These are phyloP conservation scores for Nymphaea colorata DNA, from an alignment of 164 flowering plant species.

Conservation along the genomic window DNA sequence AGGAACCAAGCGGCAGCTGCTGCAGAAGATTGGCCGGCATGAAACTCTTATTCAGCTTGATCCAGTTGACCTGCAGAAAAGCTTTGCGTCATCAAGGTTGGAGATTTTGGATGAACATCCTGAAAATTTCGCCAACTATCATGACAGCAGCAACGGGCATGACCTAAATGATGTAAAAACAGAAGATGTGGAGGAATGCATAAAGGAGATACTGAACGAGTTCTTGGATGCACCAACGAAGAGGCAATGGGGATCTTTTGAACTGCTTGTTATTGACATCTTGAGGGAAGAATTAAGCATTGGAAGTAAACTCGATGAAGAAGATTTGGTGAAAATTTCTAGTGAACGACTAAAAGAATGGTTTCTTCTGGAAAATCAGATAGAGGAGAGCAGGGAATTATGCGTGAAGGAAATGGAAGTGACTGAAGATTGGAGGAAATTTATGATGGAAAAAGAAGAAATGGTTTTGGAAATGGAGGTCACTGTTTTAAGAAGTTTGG, in stretches of 20 bases:
- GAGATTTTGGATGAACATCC: conserved; percentile 10
- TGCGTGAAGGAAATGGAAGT: not conserved
- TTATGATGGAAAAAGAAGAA: not conserved
- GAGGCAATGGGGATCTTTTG: not conserved
- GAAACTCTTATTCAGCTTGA: conserved; percentile 32
- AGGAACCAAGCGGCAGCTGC: conserved; percentile 33
- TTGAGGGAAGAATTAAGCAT: not conserved
- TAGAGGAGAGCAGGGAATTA: not conserved
- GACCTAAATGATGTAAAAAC: not conserved
- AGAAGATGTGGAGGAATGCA: not conserved
- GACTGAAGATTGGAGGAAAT: not conserved
- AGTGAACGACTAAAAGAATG: not conserved
- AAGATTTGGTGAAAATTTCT: not conserved
- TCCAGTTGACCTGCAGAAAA: conserved; percentile 36
- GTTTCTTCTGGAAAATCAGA: not conserved
- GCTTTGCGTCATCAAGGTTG: conserved; percentile 15
- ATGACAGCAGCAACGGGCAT: not conserved
- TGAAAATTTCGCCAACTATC: not conserved
- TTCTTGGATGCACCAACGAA: not conserved
- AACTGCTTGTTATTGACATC: not conserved
- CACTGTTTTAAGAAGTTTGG: not conserved
- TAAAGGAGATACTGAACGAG: not conserved
- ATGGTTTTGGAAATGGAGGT: not conserved
- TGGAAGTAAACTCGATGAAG: not conserved
- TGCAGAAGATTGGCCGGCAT: conserved; percentile 27